Conservation (phyloP, 768 basidiomycete genomes). For the Serpula lacrymans region DNA sequence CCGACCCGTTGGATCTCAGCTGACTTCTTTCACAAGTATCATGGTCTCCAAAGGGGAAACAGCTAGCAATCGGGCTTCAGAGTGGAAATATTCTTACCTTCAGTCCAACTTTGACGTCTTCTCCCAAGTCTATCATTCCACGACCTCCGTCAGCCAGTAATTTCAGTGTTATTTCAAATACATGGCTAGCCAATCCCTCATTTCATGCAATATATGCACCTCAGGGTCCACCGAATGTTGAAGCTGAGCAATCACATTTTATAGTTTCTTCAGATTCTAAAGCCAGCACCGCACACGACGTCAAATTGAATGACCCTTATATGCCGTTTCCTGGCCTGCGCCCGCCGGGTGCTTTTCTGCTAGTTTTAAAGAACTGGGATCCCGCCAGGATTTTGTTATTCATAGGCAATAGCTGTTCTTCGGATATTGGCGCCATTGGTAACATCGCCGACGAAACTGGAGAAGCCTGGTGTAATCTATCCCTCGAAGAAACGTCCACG, state of each 20-base stretch:
- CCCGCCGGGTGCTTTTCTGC: constrained; percentile 41
- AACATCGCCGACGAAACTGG: constrained; percentile 22
- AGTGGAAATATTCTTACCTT: constrained; percentile 71
- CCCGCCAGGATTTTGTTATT: constrained; percentile 40
- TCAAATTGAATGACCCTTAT: constrained; percentile 37
- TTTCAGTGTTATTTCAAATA: constrained; percentile 46
- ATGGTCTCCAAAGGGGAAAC: constrained; percentile 88
- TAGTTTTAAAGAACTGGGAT: constrained; percentile 42
- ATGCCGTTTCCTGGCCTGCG: constrained; percentile 43
- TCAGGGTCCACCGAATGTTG: constrained; percentile 33
- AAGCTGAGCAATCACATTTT: constrained; percentile 40
- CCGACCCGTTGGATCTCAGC: constrained; percentile 2
- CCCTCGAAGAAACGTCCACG: constrained; percentile 47
- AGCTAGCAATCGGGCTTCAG: constrained; percentile 71
- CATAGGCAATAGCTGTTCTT: constrained; percentile 47
- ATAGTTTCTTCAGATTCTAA: constrained; percentile 42
- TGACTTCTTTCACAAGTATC: constrained; percentile 47
- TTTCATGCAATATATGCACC: constrained; percentile 66
- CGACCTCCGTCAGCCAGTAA: constrained; percentile 49
- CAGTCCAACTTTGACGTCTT: constrained; percentile 49
- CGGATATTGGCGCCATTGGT: constrained; percentile 47
- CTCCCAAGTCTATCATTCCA: constrained; percentile 54
- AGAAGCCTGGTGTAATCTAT: constrained; percentile 42
- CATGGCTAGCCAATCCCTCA: constrained; percentile 68
- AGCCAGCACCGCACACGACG: constrained; percentile 32